phyloP scores from a whole-genome alignment of 1,284 basidiomycete species.

The Irpex sp. region DNA sequence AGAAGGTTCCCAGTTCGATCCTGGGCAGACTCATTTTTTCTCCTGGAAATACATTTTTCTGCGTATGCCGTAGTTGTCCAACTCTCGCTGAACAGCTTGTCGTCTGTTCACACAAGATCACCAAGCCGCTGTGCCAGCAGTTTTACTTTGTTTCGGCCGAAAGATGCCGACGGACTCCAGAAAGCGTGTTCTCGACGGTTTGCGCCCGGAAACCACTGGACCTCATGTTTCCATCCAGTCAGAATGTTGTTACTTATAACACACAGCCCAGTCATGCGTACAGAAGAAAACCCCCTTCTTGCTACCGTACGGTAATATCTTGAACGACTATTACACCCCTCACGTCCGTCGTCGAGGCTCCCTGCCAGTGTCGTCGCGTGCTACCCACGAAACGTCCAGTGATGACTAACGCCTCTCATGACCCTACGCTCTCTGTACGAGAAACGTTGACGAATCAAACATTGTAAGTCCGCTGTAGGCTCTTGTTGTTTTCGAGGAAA shows the following conservation, averaged over 20 bases:
- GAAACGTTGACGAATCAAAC: not conserved
- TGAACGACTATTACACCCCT: not conserved
- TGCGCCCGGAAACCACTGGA: not conserved
- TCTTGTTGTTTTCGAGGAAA: not conserved
- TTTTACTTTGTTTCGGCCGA: not conserved
- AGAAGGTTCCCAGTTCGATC: slow-evolving; percentile 28
- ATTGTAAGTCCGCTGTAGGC: not conserved
- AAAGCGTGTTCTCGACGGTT: not conserved
- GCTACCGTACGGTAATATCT: not conserved
- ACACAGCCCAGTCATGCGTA: not conserved
- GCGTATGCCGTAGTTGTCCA: not conserved
- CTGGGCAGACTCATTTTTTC: slow-evolving; percentile 24
- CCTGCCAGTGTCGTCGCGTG: not conserved
- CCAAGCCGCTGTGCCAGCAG: not conserved
- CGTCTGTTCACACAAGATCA: not conserved
- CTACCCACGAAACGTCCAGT: not conserved
- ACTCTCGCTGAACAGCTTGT: not conserved
- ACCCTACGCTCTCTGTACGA: not conserved
- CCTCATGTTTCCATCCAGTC: not conserved
- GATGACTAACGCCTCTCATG: not conserved
- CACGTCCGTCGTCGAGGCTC: not conserved
- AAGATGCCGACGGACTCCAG: not conserved
- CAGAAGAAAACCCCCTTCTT: not conserved
- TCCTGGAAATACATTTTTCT: not conserved
- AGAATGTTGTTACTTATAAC: not conserved